Evolutionary conservation across 2,329 filamentous ascomycete species (phyloP).

Genomic region (Fusarium sp.): DNA sequence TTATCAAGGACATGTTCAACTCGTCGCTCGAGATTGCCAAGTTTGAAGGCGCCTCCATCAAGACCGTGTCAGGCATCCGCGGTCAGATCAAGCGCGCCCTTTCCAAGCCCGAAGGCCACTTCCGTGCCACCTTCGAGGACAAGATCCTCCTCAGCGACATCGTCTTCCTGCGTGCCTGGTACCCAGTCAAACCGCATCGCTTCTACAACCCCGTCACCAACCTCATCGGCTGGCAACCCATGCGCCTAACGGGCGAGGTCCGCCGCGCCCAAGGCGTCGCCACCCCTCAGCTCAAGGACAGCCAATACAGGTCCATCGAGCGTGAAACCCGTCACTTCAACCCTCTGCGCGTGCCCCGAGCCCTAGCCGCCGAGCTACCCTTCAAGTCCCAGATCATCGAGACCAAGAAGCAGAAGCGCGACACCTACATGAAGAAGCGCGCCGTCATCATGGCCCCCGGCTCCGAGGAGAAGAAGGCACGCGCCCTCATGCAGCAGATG

Average conservation of each 20-base stretch:
- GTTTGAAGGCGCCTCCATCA: conserved; percentile 95
- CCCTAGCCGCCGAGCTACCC: conserved; percentile 85
- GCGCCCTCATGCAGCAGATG: conserved; percentile 92
- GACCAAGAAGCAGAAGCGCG: conserved; percentile 82
- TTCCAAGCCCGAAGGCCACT: conserved; percentile 92
- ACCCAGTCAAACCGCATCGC: conserved; percentile 91
- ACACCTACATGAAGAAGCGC: conserved; percentile 95
- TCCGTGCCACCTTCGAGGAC: conserved; percentile 98
- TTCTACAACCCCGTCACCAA: conserved; percentile 99
- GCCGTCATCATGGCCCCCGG: conserved; percentile 85
- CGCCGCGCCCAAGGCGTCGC: conserved; percentile 80
- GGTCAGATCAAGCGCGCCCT: conserved; percentile 98
- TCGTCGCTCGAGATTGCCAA: conserved; percentile 94
- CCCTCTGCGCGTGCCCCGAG: conserved; percentile 79
- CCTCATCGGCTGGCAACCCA: conserved; percentile 90
- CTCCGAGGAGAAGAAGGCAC: conserved; percentile 89
- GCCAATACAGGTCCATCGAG: conserved; percentile 80
- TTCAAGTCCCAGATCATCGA: conserved; percentile 91
- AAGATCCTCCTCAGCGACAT: conserved; percentile 98
- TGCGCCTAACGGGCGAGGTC: conserved; percentile 94
- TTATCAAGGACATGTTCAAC: conserved; percentile 99
- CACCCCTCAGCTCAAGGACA: conserved; percentile 86
- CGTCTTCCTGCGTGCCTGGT: conserved; percentile 96
- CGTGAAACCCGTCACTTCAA: conserved; percentile 82
- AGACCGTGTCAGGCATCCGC: conserved; percentile 93